Evolutionary conservation across 768 basidiomycete species (phyloP).

Genomic region (Suillus plorans): DNA sequence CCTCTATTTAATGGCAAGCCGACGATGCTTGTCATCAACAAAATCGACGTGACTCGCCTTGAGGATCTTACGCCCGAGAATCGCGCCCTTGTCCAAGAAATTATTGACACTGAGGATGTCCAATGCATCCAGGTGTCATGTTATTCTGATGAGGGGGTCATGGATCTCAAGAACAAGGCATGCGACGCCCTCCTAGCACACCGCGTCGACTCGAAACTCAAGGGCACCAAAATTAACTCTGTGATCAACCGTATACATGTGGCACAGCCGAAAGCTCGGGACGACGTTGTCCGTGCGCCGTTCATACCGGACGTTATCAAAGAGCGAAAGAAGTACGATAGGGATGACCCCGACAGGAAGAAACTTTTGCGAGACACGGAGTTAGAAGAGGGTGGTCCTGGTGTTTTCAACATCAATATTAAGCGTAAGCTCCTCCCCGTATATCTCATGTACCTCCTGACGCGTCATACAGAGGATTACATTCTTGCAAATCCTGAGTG

Average conservation of each 20-base stretch:
- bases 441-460: not conserved
- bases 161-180: constrained; percentile 92
- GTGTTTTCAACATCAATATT: constrained; percentile 88
- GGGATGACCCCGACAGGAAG: constrained; percentile 76
- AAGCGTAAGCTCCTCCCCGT: constrained; percentile 55
- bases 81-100: constrained; percentile 81
- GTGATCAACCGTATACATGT: constrained; percentile 97
- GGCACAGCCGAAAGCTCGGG: constrained; percentile 85
- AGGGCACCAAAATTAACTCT: constrained; percentile 88
- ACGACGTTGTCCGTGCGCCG: constrained; percentile 84
- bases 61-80: constrained; percentile 79
- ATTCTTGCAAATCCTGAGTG: constrained; percentile 85
- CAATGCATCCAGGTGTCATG: constrained; percentile 85
- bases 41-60: constrained; percentile 89
- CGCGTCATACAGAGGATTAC: constrained; percentile 73
- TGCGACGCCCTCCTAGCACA: constrained; percentile 95
- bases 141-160: constrained; percentile 96
- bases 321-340: constrained; percentile 80
- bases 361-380: constrained; percentile 81
- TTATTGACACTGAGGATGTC: constrained; percentile 73
- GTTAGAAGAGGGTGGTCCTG: constrained; percentile 82
- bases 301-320: constrained; percentile 88
- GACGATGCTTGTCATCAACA: constrained; percentile 94
- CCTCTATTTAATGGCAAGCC: constrained; percentile 95
- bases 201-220: constrained; percentile 91